Conservation (phyloP, 768 basidiomycete species). For the Boletus rex-veris region DNA sequence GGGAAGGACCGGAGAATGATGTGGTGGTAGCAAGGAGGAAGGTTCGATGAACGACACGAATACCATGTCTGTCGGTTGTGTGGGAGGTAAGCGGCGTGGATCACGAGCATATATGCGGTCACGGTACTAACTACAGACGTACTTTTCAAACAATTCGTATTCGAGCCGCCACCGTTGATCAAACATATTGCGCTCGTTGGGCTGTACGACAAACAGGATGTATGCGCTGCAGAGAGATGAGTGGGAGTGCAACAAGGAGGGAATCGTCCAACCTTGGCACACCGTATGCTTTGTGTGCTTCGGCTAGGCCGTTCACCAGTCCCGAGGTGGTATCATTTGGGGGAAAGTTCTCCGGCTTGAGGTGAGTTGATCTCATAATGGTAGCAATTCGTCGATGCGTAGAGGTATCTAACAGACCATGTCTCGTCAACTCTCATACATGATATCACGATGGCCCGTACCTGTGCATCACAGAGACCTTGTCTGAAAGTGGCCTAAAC, state of each 20-base stretch:
- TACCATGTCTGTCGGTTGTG: constrained; percentile 52
- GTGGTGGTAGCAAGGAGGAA: constrained; percentile 63
- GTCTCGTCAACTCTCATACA: neutral
- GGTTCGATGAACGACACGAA: constrained; percentile 73
- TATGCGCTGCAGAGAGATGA: constrained; percentile 35
- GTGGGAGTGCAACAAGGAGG: neutral
- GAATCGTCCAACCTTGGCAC: constrained; percentile 42
- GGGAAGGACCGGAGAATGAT: constrained; percentile 44
- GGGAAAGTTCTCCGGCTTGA: constrained; percentile 62
- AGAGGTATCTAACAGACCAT: constrained; percentile 55
- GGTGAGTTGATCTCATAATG: constrained; percentile 47
- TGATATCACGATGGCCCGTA: constrained; percentile 40
- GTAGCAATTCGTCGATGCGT: constrained; percentile 64
- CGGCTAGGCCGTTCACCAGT: constrained; percentile 71
- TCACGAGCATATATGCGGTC: neutral
- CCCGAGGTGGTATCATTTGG: constrained; percentile 66
- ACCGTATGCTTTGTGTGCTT: constrained; percentile 74
- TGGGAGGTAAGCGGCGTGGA: neutral
- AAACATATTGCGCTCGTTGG: constrained; percentile 88
- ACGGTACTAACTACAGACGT: constrained; percentile 16
- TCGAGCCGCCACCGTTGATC: constrained; percentile 86
- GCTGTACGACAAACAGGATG: constrained; percentile 88
- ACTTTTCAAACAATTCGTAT: constrained; percentile 82
- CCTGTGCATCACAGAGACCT: constrained; percentile 72
- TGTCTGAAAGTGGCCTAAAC: constrained; percentile 77